Base-by-base conservation (phyloP, 2,329 filamentous ascomycete genomes). In the Pestalotiopsis sp. region DNA sequence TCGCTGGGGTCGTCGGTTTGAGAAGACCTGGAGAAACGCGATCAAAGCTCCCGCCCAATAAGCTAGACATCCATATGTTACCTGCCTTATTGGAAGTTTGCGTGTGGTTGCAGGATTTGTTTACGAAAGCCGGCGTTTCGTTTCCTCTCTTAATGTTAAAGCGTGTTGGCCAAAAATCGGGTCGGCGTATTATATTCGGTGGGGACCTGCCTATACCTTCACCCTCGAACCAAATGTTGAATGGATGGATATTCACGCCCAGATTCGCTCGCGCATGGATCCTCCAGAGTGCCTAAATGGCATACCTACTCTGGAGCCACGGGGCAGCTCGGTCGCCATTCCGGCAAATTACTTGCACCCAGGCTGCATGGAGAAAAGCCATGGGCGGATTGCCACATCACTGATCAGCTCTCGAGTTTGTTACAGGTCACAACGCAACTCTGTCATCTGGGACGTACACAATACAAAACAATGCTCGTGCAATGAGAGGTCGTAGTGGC, bases 21-120 rank as follows among this genome's bases (percentile, higher is more conserved):
- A 66, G 49, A 66, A 66, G 38, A 66, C 63, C 63, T 64, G 49
- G 49, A 66, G 63, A 66, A 66, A 66, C 63, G 63, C 12, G 63
- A 66, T 58, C 63, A 66, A 66, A 66, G 63, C 63, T 66, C 49
- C 23, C 60, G 17, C 17, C 13, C 25, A 62, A 62, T 52, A 52
- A 20, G 14, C 45, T 59, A 36, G 14, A 36, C 14, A n/a, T 25
- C 1, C 6, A 6, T n/a, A 59, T 59, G 57, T 36, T 14, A 59
- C 57, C 57, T 59, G 57, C 57, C 25, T 59, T 14, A 25, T 59
- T 36, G 20, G 12, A 59, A 59, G 31, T 36, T 12, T 59, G 57
- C 14, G 27, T 59, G n/a, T 27, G 23, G 27, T 27, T 59, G 57
- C 23, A 27, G 14, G 23, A 59, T 4, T 14, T 6, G 57, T 27